Conservation (phyloP, 1,284 basidiomycete species). For the Xerocomus minutiporus region DNA sequence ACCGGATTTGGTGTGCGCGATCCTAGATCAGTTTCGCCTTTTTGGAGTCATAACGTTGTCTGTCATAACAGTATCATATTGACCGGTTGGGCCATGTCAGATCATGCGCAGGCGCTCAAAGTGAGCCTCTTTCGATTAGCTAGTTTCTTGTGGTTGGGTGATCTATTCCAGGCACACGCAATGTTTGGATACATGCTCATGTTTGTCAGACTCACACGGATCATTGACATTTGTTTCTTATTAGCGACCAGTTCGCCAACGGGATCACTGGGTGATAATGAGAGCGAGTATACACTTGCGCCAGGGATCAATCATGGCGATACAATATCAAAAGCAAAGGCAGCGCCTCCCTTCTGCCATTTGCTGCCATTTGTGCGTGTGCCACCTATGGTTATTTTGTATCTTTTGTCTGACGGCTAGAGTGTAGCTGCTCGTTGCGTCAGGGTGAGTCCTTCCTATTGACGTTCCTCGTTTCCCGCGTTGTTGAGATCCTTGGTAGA, state of each 20-base stretch:
- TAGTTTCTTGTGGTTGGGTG: slow-evolving; percentile 4
- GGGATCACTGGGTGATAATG: slow-evolving; percentile 38
- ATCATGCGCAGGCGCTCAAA: slow-evolving; percentile 81
- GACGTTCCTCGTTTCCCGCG: not conserved
- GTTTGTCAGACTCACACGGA: slow-evolving; percentile 76
- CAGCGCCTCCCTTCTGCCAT: slow-evolving; percentile 72
- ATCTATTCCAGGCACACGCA: slow-evolving; percentile 60
- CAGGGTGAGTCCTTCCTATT: slow-evolving; percentile 41
- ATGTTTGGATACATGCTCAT: slow-evolving; percentile 86
- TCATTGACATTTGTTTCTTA: slow-evolving; percentile 86
- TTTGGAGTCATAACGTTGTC: slow-evolving; percentile 3
- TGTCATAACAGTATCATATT: slow-evolving; percentile 61
- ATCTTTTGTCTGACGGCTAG: not conserved
- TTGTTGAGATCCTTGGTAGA: slow-evolving; percentile 29
- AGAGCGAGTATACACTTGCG: slow-evolving; percentile 64
- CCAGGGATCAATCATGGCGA: slow-evolving; percentile 17
- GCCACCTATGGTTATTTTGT: not conserved
- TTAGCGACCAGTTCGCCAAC: slow-evolving; percentile 32
- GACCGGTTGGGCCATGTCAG: slow-evolving; percentile 94
- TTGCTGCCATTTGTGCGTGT: slow-evolving; percentile 77
- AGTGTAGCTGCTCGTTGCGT: slow-evolving; percentile 58
- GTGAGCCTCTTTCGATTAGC: slow-evolving; percentile 34
- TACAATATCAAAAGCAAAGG: slow-evolving; percentile 31
- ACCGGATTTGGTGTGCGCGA: slow-evolving; percentile 73
- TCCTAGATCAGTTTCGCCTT: not conserved